A percentile compares a stretch with the other conserved stretches of the same genome.
Evolutionary conservation across 2,329 filamentous ascomycete species (phyloP).

Genomic region (Trichoderma harzianum): DNA sequence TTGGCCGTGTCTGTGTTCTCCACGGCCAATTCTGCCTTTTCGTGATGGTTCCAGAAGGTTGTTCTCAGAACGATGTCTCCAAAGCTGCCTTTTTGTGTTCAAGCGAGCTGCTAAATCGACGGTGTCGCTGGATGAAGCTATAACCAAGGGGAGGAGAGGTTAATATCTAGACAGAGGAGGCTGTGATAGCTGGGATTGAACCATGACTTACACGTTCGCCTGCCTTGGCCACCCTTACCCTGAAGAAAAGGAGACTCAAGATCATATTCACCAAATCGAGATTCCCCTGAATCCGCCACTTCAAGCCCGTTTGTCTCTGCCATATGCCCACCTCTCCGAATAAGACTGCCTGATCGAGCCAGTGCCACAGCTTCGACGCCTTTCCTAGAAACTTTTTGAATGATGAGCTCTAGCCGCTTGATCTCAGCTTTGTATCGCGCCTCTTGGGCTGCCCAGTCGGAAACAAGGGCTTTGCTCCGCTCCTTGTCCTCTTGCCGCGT

Average conservation of each 20-base stretch:
- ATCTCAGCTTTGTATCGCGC: constrained; percentile 30
- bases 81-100: background rate
- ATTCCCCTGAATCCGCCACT: background rate
- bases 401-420: constrained; percentile 32
- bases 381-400: constrained; percentile 37
- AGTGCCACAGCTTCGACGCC: constrained; percentile 45
- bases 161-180: background rate
- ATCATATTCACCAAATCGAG: background rate
- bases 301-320: background rate
- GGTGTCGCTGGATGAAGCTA: background rate
- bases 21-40: background rate
- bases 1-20: background rate
- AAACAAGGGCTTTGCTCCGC: constrained; percentile 30
- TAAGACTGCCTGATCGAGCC: constrained; percentile 40
- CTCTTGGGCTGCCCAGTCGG: constrained; percentile 25
- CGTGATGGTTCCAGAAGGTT: background rate
- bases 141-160: background rate
- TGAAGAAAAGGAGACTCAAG: background rate
- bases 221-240: background rate
- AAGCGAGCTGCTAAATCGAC: background rate
- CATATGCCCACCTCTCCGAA: constrained; percentile 17
- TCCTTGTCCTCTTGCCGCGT: constrained; percentile 31
- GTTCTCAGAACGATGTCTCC: constrained; percentile 4
- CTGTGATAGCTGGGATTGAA: background rate
- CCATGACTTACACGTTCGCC: background rate